Evolutionary conservation across 2,329 filamentous ascomycete genomes (phyloP), one percentile per base, ranked within the genome.

Genomic region (Fusarium burgessii): DNA sequence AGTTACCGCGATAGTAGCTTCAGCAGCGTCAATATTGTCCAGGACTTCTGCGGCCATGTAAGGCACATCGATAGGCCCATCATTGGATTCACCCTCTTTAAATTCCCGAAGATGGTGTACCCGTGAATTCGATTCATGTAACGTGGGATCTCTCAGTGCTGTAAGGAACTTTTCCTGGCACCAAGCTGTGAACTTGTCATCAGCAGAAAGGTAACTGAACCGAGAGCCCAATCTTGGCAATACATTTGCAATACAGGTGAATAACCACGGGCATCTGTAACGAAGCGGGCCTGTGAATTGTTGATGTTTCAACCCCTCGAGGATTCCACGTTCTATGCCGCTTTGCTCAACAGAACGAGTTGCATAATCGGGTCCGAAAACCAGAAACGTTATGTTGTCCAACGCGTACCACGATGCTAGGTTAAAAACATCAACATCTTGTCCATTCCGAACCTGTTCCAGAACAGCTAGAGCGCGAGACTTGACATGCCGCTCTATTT

Each of bases 181-280:
- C 45, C 18, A 47, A 20, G 18, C 4, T 3, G n/a, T 5, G 7
- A 47, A 15, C 8, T 33, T 9, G 2, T 33, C 18, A 23, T 47
- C 45, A 12, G 6, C 10, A 10, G 27, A 32, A 4, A 33, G 10
- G 7, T 47, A 33, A 6, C 7, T 7, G 4, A n/a, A 15, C 5
- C 18, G 43, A n/a, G 18, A 29, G 18, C 18, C n/a, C 3, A 46
- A 3, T 18, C 4, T 29, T 9, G 27, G 43, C 13, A 46, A 7
- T 2, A 46, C 6, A 13, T 5, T 1, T 14, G 25, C 14, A 46
- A 4, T 9, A 5, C 4, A 10, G 1, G 5, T 15, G 8, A 3
- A 46, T 6, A 46, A 4, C 43, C 25, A 7, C 14, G 18, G 18
- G 43, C 18, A 46, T 6, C 43, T 15, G 9, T 46, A 46, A 29